These are phyloP conservation scores for Hymenotorrendiella dingleyae DNA, from an alignment of 2,329 filamentous ascomycete species.

Conservation along the genomic window DNA sequence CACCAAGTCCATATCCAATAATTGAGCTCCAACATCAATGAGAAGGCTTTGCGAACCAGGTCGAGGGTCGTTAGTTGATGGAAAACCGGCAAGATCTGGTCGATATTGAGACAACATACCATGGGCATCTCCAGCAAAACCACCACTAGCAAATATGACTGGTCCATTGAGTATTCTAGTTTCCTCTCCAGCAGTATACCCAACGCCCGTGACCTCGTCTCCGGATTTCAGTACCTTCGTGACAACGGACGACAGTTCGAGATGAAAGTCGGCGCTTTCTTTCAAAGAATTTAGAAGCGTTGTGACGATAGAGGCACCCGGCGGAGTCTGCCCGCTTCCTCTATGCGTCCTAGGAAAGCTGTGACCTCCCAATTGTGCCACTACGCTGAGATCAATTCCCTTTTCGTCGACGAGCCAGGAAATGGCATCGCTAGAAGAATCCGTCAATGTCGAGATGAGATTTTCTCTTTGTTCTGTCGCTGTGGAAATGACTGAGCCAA, in stretches of 20 bases:
- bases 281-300: constrained; percentile 47
- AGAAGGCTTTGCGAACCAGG: constrained; percentile 46
- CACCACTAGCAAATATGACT: constrained; percentile 55
- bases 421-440: constrained; percentile 42
- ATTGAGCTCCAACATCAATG: constrained; percentile 33
- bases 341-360: constrained; percentile 50
- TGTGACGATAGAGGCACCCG: constrained; percentile 52
- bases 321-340: constrained; percentile 48
- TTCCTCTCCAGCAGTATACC: constrained; percentile 35
- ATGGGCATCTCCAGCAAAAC: constrained; percentile 55
- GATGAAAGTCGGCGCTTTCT: constrained; percentile 42
- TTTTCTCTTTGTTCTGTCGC: constrained; percentile 30
- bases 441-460: constrained; percentile 44
- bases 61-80: constrained; percentile 56
- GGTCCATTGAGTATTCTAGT: constrained; percentile 40
- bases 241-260: constrained; percentile 48
- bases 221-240: constrained; percentile 39
- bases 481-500: constrained; percentile 34
- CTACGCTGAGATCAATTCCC: constrained; percentile 51
- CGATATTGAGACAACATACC: constrained; percentile 51
- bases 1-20: constrained; percentile 44
- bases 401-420: constrained; percentile 52
- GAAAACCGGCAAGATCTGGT: constrained; percentile 52
- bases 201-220: constrained; percentile 43
- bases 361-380: constrained; percentile 56